Percentiles rank a stretch among this genome's conserved stretches.
These are phyloP conservation scores for Biscutella auriculata DNA, from an alignment of 441 rosid species.

Conservation along the genomic window DNA sequence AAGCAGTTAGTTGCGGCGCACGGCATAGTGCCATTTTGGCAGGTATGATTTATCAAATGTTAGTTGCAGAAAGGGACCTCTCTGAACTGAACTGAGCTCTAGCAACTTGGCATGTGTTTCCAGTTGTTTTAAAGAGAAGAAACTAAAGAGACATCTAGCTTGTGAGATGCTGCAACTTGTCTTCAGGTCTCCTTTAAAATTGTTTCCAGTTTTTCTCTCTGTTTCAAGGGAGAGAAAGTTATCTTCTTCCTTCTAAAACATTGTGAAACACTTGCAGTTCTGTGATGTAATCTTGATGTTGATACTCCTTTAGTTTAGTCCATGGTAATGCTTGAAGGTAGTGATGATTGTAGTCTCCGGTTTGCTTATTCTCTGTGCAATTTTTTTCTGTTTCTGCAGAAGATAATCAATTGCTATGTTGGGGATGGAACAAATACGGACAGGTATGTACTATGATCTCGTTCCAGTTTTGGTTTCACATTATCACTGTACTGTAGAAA, in stretches of 20 bases:
- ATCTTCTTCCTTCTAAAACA: not conserved
- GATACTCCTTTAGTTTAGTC: not conserved
- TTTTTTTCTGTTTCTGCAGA: slow-evolving; percentile 25
- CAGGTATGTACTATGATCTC: slow-evolving; percentile 29
- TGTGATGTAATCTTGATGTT: not conserved
- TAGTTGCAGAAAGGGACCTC: not conserved
- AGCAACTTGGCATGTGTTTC: slow-evolving; percentile 13
- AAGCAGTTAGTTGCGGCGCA: slow-evolving; percentile 55
- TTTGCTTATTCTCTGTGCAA: not conserved
- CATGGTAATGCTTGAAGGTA: not conserved
- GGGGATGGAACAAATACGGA: slow-evolving; percentile 95
- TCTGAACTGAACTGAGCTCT: slow-evolving; percentile 10
- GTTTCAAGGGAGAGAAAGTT: not conserved
- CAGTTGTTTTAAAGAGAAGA: slow-evolving; percentile 22
- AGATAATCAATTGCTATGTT: slow-evolving; percentile 42
- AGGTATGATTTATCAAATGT: slow-evolving; percentile 29
- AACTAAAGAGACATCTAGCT: slow-evolving; percentile 25
- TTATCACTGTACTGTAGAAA: too few relatives aligned
- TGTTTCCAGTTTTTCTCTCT: slow-evolving; percentile 9
- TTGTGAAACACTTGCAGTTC: not conserved
- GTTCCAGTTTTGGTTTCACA: not conserved
- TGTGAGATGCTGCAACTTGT: slow-evolving; percentile 24
- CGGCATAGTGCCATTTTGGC: slow-evolving; percentile 54
- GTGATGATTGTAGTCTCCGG: not conserved
- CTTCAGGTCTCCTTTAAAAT: slow-evolving; percentile 22